Base-by-base conservation (phyloP, 495 filamentous ascomycete genomes). In the Neurospora pannonica region DNA sequence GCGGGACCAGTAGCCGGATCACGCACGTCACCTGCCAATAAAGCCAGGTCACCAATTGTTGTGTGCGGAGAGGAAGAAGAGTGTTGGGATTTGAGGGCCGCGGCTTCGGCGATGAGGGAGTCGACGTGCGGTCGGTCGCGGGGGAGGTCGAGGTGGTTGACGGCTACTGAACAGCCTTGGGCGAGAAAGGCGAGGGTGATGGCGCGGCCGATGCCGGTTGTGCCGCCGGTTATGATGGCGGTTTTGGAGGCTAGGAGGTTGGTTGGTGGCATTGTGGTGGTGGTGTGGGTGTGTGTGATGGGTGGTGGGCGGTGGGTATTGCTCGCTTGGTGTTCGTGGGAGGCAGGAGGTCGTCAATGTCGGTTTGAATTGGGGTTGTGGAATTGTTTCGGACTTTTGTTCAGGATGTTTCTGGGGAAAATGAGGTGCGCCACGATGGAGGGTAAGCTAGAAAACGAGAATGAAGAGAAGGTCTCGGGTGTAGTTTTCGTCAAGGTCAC, bases 121-220 rank as follows among this genome's bases (percentile, higher is more conserved):
- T 82, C 80, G 38, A 92, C 85, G 76, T 90, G 86, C 7, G 83
- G 74, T 0, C 81, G 75, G 81, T 92, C 89, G 9, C 81, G 84
- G 11, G 83, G 79, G 3, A 89, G 87, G 67, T 85, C 88, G 1
- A 94, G 87, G 79, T 94, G 90, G 85, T 93, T 94, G 74, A 93
- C 86, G 60, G 87, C 86, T 39, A 93, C 90, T 79, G 86, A 87
- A 75, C 88, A 90, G 76, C 92, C 92, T 74, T 94, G 91, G 11
- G 86, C 86, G 73, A 93, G 82, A 77, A 90, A 94, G 70, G 87
- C 90, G 60, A 94, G 87, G 54, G 90, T 87, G 74, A 94, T 93
- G 76, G 92, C 92, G 38, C 92, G 87, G 67, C 92, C 92, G 76
- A 94, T 94, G 72, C 92, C 92, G 1, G 92, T 93, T 1, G 91